Evolutionary conservation across 2,329 filamentous ascomycete species (phyloP).

Genomic region (Thelonectria rubi): DNA sequence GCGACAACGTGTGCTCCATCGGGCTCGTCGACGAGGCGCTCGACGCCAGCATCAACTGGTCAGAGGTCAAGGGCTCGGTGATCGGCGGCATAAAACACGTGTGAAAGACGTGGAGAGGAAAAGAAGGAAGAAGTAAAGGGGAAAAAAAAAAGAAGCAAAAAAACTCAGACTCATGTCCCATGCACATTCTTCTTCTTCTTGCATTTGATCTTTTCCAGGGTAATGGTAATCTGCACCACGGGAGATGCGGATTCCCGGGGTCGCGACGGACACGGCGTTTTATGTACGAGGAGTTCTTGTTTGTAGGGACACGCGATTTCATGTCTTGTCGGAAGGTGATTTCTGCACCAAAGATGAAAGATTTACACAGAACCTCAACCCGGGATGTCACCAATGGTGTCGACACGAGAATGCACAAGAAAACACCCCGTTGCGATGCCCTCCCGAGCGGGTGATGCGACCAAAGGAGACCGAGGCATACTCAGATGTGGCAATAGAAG

Average conservation of each 20-base stretch:
- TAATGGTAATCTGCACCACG: slow-evolving; percentile 27
- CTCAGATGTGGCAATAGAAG: too few relatives aligned
- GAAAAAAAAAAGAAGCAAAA: slow-evolving; percentile 16
- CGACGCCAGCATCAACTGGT: slow-evolving; percentile 92
- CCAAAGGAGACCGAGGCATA: too few relatives aligned
- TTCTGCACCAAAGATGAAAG: neutral
- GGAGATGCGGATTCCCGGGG: slow-evolving; percentile 19
- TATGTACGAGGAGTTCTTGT: slow-evolving; percentile 38
- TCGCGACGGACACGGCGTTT: slow-evolving; percentile 39
- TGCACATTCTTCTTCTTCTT: neutral
- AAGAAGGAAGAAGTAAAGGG: slow-evolving; percentile 16
- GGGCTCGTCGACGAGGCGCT: slow-evolving; percentile 90
- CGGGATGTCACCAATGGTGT: too few relatives aligned
- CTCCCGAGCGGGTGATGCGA: too few relatives aligned
- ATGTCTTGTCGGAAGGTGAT: neutral
- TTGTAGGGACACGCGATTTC: slow-evolving; percentile 17
- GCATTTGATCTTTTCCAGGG: slow-evolving; percentile 34
- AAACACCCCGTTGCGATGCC: too few relatives aligned
- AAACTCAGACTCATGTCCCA: slow-evolving; percentile 2
- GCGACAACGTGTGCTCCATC: slow-evolving; percentile 92
- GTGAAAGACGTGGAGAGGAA: slow-evolving; percentile 42
- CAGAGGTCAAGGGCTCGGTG: slow-evolving; percentile 83
- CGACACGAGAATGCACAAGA: too few relatives aligned
- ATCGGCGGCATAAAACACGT: slow-evolving; percentile 86
- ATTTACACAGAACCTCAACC: too few relatives aligned